These are phyloP conservation scores for Tetramitus jugosus DNA, from an alignment of 208 protist species.

Conservation along the genomic window DNA sequence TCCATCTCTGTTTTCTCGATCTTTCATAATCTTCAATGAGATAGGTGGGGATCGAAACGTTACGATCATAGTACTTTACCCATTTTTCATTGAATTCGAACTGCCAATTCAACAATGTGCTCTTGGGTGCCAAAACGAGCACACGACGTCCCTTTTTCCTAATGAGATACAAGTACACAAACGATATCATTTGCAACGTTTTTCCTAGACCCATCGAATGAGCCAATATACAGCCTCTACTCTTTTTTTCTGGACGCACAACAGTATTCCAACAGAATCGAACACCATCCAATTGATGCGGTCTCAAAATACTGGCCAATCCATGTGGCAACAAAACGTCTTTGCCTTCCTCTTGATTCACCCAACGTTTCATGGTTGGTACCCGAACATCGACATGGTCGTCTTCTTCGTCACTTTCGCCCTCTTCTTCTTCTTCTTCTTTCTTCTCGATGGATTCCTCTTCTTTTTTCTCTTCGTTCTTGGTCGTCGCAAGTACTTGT, in stretches of 20 bases:
- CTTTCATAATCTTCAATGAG: neutral
- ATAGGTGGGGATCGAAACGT: neutral
- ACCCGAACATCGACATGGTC: too few relatives aligned
- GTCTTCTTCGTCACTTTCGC: too few relatives aligned
- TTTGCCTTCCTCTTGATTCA: neutral
- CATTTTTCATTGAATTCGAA: slow-evolving; percentile 14
- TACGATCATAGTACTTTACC: neutral
- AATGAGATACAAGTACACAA: slow-evolving; percentile 26
- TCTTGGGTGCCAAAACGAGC: slow-evolving; percentile 25
- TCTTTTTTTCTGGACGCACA: neutral
- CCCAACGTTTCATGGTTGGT: too few relatives aligned
- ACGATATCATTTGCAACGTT: slow-evolving; percentile 28
- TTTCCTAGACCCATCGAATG: slow-evolving; percentile 38
- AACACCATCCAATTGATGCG: slow-evolving; percentile 33
- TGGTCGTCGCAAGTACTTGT: too few relatives aligned
- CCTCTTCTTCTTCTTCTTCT: too few relatives aligned
- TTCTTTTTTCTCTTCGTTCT: too few relatives aligned
- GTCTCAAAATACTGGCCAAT: slow-evolving; percentile 13
- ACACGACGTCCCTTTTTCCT: slow-evolving; percentile 37
- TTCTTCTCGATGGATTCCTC: too few relatives aligned
- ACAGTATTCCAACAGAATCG: slow-evolving; percentile 30
- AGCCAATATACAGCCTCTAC: slow-evolving; percentile 30
- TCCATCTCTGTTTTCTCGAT: neutral
- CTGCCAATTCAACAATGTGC: slow-evolving; percentile 13
- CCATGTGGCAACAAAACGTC: neutral